Evolutionary conservation across 1,139 yeast species (phyloP).

Genomic region (Tardiomyces digboiensis): DNA sequence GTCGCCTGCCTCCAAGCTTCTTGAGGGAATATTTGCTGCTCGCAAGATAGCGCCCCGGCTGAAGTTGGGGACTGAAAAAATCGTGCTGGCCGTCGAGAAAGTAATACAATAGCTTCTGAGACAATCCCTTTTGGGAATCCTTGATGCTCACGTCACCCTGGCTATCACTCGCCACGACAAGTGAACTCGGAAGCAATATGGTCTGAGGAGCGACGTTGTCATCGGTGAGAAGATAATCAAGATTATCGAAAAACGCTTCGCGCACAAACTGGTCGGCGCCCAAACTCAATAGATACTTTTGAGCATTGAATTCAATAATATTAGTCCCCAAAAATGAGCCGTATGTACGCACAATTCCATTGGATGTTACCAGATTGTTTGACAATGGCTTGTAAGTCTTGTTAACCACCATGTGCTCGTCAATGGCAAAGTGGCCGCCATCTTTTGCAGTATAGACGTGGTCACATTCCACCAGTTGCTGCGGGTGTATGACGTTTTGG

Average conservation of each 20-base stretch:
- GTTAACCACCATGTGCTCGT: slow-evolving; percentile 13
- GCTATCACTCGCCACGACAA: slow-evolving; percentile 1
- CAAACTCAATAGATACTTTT: slow-evolving; percentile 64
- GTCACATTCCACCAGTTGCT: slow-evolving; percentile 5
- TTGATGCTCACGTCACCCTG: slow-evolving; percentile 25
- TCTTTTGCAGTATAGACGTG: slow-evolving; percentile 17
- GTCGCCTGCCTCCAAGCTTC: slow-evolving; percentile 32
- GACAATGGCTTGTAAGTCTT: slow-evolving; percentile 23
- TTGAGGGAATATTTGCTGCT: slow-evolving; percentile 18
- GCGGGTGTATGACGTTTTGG: slow-evolving; percentile 3
- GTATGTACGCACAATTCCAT: slow-evolving; percentile 59
- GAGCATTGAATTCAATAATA: slow-evolving; percentile 36
- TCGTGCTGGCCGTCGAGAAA: slow-evolving; percentile 46
- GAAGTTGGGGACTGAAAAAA: slow-evolving; percentile 11
- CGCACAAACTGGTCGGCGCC: slow-evolving; percentile 58
- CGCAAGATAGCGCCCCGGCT: slow-evolving; percentile 3
- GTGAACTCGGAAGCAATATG: slow-evolving; percentile 38
- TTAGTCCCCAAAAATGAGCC: slow-evolving; percentile 23
- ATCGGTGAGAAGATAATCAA: slow-evolving; percentile 50
- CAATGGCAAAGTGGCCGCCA: slow-evolving; percentile 15
- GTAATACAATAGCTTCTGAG: slow-evolving; percentile 50
- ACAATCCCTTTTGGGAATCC: slow-evolving; percentile 19
- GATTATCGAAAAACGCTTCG: slow-evolving; percentile 57
- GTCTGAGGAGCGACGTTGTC: slow-evolving; percentile 40
- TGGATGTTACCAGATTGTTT: slow-evolving; percentile 39